Percentiles rank a stretch among this genome's conserved stretches.
phyloP scores from a whole-genome alignment of 1,284 basidiomycete genomes.

The Ceratobasidium sp. region DNA sequence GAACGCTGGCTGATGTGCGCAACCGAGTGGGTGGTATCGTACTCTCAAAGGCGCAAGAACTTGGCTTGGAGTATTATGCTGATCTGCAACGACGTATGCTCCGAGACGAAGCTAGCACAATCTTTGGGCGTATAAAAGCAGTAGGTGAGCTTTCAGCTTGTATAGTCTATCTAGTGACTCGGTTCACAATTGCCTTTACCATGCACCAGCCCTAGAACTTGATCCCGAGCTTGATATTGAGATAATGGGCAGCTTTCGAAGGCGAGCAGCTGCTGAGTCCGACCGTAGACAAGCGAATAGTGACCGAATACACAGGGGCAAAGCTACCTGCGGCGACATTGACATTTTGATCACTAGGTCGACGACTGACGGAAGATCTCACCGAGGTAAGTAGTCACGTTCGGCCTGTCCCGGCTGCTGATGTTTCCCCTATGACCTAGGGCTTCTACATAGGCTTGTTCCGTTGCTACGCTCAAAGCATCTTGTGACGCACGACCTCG shows the following conservation, averaged over 20 bases:
- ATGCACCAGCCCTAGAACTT: slow-evolving; percentile 70
- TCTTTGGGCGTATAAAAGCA: slow-evolving; percentile 79
- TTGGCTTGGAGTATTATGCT: slow-evolving; percentile 83
- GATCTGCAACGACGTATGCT: slow-evolving; percentile 89
- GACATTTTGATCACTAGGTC: slow-evolving; percentile 89
- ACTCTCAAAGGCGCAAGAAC: slow-evolving; percentile 75
- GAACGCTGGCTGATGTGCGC: slow-evolving; percentile 81
- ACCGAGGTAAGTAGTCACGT: slow-evolving; percentile 66
- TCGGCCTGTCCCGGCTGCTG: slow-evolving; percentile 35
- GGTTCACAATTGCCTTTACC: slow-evolving; percentile 6
- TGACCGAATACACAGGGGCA: slow-evolving; percentile 67
- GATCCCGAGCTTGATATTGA: slow-evolving; percentile 82
- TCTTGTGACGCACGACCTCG: slow-evolving; percentile 84
- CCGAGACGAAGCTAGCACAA: slow-evolving; percentile 77
- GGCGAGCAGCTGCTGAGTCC: slow-evolving; percentile 62
- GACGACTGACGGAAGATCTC: slow-evolving; percentile 77
- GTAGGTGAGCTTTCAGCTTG: slow-evolving; percentile 65
- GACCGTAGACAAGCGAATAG: slow-evolving; percentile 8
- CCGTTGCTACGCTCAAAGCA: slow-evolving; percentile 68
- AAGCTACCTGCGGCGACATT: slow-evolving; percentile 86
- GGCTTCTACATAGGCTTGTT: slow-evolving; percentile 72
- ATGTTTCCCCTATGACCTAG: slow-evolving; percentile 58
- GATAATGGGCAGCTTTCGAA: slow-evolving; percentile 91
- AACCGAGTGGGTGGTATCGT: slow-evolving; percentile 71
- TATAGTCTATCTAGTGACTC: slow-evolving; percentile 23